Conservation (phyloP, 768 basidiomycete species). For the Fistulinella prunicolor region DNA sequence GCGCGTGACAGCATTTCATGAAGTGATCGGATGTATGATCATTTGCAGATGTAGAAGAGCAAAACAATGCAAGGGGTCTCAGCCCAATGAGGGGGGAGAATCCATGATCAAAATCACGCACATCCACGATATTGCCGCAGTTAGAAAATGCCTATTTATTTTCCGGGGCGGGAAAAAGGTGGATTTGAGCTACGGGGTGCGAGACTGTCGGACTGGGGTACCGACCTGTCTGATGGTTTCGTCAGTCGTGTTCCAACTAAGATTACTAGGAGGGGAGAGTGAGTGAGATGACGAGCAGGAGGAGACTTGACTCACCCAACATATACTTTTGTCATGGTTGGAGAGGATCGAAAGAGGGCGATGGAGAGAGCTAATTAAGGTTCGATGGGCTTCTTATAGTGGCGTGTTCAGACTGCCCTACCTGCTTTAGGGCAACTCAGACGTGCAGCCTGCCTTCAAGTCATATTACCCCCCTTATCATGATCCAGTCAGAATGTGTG, state of each 20-base stretch:
- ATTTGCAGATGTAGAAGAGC: too few relatives aligned
- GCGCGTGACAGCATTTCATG: slow-evolving; percentile 2
- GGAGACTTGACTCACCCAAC: slow-evolving; percentile 26
- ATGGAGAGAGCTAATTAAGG: slow-evolving; percentile 11
- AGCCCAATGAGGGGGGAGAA: slow-evolving; percentile 29
- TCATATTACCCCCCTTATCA: too few relatives aligned
- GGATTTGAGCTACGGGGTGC: slow-evolving; percentile 5
- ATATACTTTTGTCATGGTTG: slow-evolving; percentile 33
- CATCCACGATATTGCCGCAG: slow-evolving; percentile 48
- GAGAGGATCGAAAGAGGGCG: slow-evolving; percentile 13
- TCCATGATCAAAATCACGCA: slow-evolving; percentile 38
- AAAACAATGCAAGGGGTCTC: slow-evolving; percentile 25
- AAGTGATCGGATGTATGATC: slow-evolving; percentile 2
- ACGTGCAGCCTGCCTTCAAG: slow-evolving; percentile 8
- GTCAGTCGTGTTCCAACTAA: slow-evolving; percentile 35
- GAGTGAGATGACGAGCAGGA: background rate
- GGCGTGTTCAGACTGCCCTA: slow-evolving; percentile 33
- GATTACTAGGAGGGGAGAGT: slow-evolving; percentile 19
- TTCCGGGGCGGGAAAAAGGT: background rate
- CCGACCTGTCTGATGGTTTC: slow-evolving; percentile 24
- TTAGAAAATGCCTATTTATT: slow-evolving; percentile 39
- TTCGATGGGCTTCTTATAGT: slow-evolving; percentile 29
- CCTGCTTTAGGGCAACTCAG: slow-evolving; percentile 25
- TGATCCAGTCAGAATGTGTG: too few relatives aligned
- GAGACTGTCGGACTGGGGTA: slow-evolving; percentile 2